Base-by-base conservation (phyloP, 805 yeast species). In the Candida easanensis region DNA sequence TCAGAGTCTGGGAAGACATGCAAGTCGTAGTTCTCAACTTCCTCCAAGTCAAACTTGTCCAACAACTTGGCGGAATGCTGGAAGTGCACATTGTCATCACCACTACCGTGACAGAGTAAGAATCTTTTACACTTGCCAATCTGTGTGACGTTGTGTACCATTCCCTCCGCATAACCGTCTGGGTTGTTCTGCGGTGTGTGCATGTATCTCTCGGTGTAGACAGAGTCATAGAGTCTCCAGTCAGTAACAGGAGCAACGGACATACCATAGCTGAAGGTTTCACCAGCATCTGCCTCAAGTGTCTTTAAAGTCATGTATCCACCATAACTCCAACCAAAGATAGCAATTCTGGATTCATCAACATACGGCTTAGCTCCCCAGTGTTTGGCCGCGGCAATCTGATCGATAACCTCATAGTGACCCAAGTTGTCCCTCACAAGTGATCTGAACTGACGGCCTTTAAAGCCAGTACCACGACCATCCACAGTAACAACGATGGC, bases 301-400 rank as follows among this genome's bases (percentile, higher is more conserved):
- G 95, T 84, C 65, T 90, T 93, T 54, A 93, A 73, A 0, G 99
- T 89, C 73, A 88, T 76, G 60, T 79, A 93, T 0, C 98, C 99
- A 37, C 99, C 99, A 61, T 91, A 93, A 18, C 96, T 86, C 99
- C 99, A 93, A 8, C 99, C 99, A 91, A 97, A 93, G 42, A 91
- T 78, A 0, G 96, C 95, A 11, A 88, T 80, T 47, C 78, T 75
- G 4, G 73, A 67, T 19, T 69, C 63, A 59, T 90, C 86, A 33
- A 93, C 84, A 57, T 83, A 91, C 2, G 70, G 46, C 52, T 75
- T 77, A 4, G 64, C 37, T 3, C 78, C 72, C 84, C 93, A 91
- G 1, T 71, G 50, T 50, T 79, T 77, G 3, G 95, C 99, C 4
- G 95, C 96, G 0, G 79, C 67, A 30, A 93, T 84, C 64, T 91